Conservation (phyloP, 129 eudicot species). For the Chrysanthemum lavandulifolium region DNA sequence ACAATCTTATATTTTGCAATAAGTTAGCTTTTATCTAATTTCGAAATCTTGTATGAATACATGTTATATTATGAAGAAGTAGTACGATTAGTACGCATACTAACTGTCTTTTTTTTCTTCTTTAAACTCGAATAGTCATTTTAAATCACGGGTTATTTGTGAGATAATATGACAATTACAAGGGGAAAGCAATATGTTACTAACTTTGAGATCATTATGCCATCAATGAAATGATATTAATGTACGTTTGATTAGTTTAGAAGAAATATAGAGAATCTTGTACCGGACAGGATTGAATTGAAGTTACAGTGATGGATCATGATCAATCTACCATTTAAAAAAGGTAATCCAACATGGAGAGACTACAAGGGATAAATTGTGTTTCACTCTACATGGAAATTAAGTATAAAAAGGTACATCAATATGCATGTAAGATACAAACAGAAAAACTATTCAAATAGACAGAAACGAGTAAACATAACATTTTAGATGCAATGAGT, state of each 20-base stretch:
- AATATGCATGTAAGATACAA: not conserved
- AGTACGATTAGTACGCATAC: too few species aligned
- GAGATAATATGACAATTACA: too few species aligned
- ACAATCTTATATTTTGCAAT: too few species aligned
- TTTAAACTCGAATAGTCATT: too few species aligned
- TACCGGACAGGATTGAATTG: not conserved
- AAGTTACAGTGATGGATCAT: not conserved
- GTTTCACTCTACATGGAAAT: not conserved
- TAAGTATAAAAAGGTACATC: slow-evolving; percentile 6
- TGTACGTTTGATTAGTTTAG: not conserved
- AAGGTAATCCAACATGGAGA: slow-evolving; percentile 20
- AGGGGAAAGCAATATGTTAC: too few species aligned
- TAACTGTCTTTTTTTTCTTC: too few species aligned
- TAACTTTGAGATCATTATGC: too few species aligned
- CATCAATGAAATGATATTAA: not conserved
- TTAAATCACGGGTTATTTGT: too few species aligned
- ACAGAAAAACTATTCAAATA: not conserved
- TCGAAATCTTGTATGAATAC: too few species aligned
- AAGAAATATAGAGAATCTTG: not conserved
- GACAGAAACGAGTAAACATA: not conserved
- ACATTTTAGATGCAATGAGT: not conserved
- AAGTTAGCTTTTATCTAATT: too few species aligned
- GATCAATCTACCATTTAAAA: not conserved
- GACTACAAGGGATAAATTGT: slow-evolving; percentile 7
- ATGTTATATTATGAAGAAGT: too few species aligned